A percentile compares a stretch with the other conserved stretches of the same genome.
Evolutionary conservation across 2,329 filamentous ascomycete genomes (phyloP).

Genomic region (Colletotrichum sp.): DNA sequence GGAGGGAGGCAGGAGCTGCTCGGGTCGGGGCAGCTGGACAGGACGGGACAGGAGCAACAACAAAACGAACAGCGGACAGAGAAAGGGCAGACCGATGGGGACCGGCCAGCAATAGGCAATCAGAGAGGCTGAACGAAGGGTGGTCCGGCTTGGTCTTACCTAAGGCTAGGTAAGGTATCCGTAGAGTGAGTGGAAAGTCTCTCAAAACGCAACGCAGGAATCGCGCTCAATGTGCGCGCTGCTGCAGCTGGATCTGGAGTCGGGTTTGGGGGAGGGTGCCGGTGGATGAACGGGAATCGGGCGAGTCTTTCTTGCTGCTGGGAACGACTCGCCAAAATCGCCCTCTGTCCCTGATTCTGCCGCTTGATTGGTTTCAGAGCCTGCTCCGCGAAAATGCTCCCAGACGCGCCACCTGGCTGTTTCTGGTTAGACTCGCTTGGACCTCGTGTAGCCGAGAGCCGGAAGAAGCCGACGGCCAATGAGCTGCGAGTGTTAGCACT

Average conservation of each 20-base stretch:
- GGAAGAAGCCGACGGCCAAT: neutral
- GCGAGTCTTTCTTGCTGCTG: neutral
- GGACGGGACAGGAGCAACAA: neutral
- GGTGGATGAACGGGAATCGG: neutral
- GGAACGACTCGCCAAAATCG: neutral
- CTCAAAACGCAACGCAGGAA: neutral
- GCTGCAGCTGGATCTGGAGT: constrained; percentile 7
- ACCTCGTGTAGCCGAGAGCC: neutral
- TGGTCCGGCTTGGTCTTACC: constrained; percentile 13
- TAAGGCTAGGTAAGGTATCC: neutral
- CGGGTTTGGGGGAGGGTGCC: neutral
- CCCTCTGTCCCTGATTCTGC: neutral
- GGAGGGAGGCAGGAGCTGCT: constrained; percentile 33
- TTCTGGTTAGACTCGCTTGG: neutral
- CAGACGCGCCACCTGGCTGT: neutral
- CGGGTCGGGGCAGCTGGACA: constrained; percentile 27
- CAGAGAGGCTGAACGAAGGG: neutral
- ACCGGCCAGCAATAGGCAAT: neutral
- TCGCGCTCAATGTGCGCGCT: neutral
- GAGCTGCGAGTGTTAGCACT: neutral
- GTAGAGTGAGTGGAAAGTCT: neutral
- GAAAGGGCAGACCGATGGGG: neutral
- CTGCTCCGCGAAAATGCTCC: neutral
- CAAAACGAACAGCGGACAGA: neutral
- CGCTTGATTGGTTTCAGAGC: constrained; percentile 17